Evolutionary conservation across 352 stramenopile genomes (phyloP), one percentile per base, ranked within the genome.

Genomic region (Phytophthora meadii): DNA sequence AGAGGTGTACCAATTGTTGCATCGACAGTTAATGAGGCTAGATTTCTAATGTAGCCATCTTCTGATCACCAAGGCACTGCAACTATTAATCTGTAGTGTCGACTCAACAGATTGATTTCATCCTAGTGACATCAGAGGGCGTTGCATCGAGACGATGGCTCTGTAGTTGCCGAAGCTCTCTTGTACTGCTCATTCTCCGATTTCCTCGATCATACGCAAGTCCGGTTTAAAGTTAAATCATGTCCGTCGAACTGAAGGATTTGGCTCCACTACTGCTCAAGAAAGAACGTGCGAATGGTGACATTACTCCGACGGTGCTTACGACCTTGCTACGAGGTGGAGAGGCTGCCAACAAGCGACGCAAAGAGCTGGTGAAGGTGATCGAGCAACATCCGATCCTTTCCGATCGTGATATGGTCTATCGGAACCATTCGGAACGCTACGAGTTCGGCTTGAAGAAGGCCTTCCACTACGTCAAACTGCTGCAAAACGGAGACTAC

Each of bases 371-470:
- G 12, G 10, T 70, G 15, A 19, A 61, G 22, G 41, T 65, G 28
- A 65, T 69, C 37, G 52, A 55, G 42, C 46, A 22, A 1, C 65
- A 69, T 27, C 59, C 65, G 2, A 48, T 69, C n/a, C 58, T 72
- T 0, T 72, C 65, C 9, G 57, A 69, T 25, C 65, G 65, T 19
- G 59, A 73, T 27, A 61, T 69, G 53, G 44, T 65, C 40, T 69
- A 42, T 54, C 59, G 59, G 5, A 73, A 65, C 42, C 65, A 69
- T 42, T 48, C 51, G 32, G 59, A 73, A 41, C 65, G 59, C 52
- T 73, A 73, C 41, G 50, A 44, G 0, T 65, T 68, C 19, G 65
- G 65, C 0, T 17, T 73, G 8, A 57, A 68, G 19, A 73, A 73
- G 41, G 48, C 53, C 12, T 73, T 58, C 46, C 30, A 69, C 53